Evolutionary conservation across 768 basidiomycete genomes (phyloP).

Genomic region (Suillus discolor): DNA sequence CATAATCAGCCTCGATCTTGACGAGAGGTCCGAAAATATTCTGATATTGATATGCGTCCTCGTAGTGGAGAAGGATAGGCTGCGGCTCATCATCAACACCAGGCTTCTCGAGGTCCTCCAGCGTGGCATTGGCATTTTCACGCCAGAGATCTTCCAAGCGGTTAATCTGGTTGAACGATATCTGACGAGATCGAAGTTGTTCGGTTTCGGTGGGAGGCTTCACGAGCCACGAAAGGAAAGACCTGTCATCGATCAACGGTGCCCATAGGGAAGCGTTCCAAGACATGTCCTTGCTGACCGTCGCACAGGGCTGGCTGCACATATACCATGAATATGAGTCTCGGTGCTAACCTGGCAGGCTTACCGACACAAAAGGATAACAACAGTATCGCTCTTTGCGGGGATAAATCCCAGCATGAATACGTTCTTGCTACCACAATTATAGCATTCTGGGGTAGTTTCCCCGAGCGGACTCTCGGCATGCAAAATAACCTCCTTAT

Average conservation of each 20-base stretch:
- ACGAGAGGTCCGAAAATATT: slow-evolving; percentile 99
- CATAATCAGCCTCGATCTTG: slow-evolving; percentile 99
- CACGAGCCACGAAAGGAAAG: slow-evolving; percentile 99
- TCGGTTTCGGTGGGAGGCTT: slow-evolving; percentile 97
- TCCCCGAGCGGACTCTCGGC: slow-evolving; percentile 95
- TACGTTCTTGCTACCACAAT: slow-evolving; percentile 98
- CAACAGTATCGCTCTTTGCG: slow-evolving; percentile 98
- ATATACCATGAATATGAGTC: slow-evolving; percentile 1
- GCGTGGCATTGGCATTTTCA: slow-evolving; percentile 90
- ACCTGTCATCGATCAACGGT: slow-evolving; percentile 96
- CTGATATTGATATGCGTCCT: slow-evolving; percentile 99
- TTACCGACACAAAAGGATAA: slow-evolving; percentile 94
- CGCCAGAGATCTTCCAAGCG: slow-evolving; percentile 98
- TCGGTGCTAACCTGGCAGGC: slow-evolving; percentile 29
- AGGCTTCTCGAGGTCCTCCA: slow-evolving; percentile 96
- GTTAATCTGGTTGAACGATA: slow-evolving; percentile 96
- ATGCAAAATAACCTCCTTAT: slow-evolving; percentile 97
- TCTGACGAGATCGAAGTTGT: slow-evolving; percentile 94
- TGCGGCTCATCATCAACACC: slow-evolving; percentile 99
- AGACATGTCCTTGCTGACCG: slow-evolving; percentile 95
- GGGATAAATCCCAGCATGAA: slow-evolving; percentile 99
- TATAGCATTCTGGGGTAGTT: slow-evolving; percentile 98
- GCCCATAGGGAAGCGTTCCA: slow-evolving; percentile 99
- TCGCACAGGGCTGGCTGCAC: slow-evolving; percentile 92
- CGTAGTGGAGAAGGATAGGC: slow-evolving; percentile 85